Conservation (phyloP, 2,329 filamentous ascomycete species). For the Ophiocordyceps sinensis region DNA sequence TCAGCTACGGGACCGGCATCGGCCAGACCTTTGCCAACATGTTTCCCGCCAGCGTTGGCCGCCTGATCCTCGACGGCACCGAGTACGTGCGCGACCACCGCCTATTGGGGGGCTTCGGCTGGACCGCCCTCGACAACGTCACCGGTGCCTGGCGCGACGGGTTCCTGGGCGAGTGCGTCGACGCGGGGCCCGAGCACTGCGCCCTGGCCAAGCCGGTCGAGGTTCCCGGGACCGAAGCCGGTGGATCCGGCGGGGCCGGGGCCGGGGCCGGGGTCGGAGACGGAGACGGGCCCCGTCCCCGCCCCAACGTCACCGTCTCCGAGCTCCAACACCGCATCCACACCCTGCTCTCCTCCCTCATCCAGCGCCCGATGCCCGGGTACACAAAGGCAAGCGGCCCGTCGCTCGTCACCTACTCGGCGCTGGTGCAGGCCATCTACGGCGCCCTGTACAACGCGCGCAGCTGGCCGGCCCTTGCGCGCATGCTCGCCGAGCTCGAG, state of each 20-base stretch:
- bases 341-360: constrained; percentile 20
- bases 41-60: constrained; percentile 32
- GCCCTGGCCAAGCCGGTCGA: constrained; percentile 22
- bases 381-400: constrained; percentile 25
- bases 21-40: constrained; percentile 36
- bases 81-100: constrained; percentile 32
- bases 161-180: constrained; percentile 34
- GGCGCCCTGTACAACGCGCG: constrained; percentile 25
- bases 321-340: constrained; percentile 25
- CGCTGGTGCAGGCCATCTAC: constrained; percentile 24
- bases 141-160: constrained; percentile 35
- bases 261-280: not conserved
- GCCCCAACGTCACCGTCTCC: constrained; percentile 15
- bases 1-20: constrained; percentile 37
- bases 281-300: not conserved
- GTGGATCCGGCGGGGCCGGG: constrained; percentile 5
- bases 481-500: constrained; percentile 28
- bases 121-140: constrained; percentile 31
- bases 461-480: constrained; percentile 26
- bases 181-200: constrained; percentile 30
- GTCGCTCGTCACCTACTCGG: constrained; percentile 30
- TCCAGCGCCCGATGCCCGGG: constrained; percentile 20
- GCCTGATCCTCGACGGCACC: constrained; percentile 33
- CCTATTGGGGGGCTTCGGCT: constrained; percentile 29
- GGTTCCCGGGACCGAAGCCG: constrained; percentile 2